A percentile compares a stretch with the other conserved stretches of the same genome.
These are phyloP conservation scores for Scheffersomyces insectosa DNA, from an alignment of 1,139 yeast species.

Conservation along the genomic window DNA sequence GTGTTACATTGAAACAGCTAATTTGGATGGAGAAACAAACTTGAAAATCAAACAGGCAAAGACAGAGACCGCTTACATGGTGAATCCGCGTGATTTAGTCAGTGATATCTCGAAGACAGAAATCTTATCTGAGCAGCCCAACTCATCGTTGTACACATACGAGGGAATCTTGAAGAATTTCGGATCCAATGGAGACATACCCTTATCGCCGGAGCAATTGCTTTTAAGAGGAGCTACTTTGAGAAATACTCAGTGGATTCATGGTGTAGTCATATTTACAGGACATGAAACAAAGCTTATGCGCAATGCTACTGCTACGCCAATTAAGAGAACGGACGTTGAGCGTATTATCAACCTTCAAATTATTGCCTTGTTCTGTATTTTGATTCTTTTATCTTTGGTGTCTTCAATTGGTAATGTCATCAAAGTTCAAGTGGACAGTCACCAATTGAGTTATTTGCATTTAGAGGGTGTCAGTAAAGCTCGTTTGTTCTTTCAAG, in stretches of 20 bases:
- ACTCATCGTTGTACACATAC: constrained; percentile 89
- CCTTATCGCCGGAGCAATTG: constrained; percentile 88
- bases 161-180: constrained; percentile 77
- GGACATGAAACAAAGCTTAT: constrained; percentile 98
- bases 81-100: constrained; percentile 64
- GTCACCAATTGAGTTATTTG: constrained; percentile 59
- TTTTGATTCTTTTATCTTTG: constrained; percentile 71
- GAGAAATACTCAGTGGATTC: constrained; percentile 93
- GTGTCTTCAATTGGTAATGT: constrained; percentile 90
- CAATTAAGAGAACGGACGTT: constrained; percentile 94
- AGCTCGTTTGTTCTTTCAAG: constrained; percentile 75
- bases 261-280: constrained; percentile 90
- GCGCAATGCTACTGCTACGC: constrained; percentile 99
- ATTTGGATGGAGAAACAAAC: constrained; percentile 96
- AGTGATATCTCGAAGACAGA: constrained; percentile 34
- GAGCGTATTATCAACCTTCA: constrained; percentile 94
- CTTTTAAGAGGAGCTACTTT: constrained; percentile 92
- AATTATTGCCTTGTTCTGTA: constrained; percentile 81
- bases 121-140: constrained; percentile 86
- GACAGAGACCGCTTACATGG: constrained; percentile 72
- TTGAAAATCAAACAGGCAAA: constrained; percentile 89
- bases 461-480: constrained; percentile 69
- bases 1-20: constrained; percentile 96
- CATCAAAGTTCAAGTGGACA: constrained; percentile 61
- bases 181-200: constrained; percentile 52